Percentiles rank a stretch among this genome's conserved stretches.
phyloP scores from a whole-genome alignment of 1,284 basidiomycete species.

The Polyporus tsugae region DNA sequence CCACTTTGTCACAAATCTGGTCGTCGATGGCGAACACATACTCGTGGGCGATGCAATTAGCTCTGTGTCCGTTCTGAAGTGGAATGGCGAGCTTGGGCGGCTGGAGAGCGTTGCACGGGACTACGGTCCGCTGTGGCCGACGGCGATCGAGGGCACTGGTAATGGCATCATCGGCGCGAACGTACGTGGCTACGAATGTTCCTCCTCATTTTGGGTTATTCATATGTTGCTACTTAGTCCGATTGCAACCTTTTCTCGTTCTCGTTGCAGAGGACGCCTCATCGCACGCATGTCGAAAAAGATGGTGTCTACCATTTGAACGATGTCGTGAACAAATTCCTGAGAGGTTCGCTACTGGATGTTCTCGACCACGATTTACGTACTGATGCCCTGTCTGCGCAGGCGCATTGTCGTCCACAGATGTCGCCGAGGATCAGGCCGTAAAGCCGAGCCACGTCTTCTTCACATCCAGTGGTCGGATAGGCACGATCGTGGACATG shows the following conservation, averaged over 20 bases:
- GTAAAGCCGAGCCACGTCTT: slow-evolving; percentile 74
- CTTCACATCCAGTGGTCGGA: slow-evolving; percentile 82
- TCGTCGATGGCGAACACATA: slow-evolving; percentile 57
- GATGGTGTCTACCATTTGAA: slow-evolving; percentile 73
- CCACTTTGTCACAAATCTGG: slow-evolving; percentile 77
- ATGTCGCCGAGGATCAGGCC: slow-evolving; percentile 27
- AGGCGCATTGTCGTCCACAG: slow-evolving; percentile 35
- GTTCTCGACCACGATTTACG: not conserved
- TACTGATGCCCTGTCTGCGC: not conserved
- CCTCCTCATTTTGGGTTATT: not conserved
- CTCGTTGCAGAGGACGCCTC: slow-evolving; percentile 52
- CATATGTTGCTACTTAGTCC: slow-evolving; percentile 51
- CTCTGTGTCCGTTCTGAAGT: slow-evolving; percentile 78
- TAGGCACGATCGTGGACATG: slow-evolving; percentile 82
- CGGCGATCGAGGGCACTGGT: slow-evolving; percentile 63
- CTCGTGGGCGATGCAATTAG: slow-evolving; percentile 84
- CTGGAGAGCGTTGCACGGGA: slow-evolving; percentile 77
- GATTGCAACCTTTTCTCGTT: slow-evolving; percentile 84
- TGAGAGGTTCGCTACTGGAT: slow-evolving; percentile 56
- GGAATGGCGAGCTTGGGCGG: slow-evolving; percentile 49
- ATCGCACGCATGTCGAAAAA: slow-evolving; percentile 57
- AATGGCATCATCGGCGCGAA: slow-evolving; percentile 79
- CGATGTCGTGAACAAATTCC: slow-evolving; percentile 77
- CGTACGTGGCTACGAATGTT: slow-evolving; percentile 52
- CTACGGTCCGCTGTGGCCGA: slow-evolving; percentile 79